Conservation (phyloP, 2,329 filamentous ascomycete species). For the Byssochlamys sp. region DNA sequence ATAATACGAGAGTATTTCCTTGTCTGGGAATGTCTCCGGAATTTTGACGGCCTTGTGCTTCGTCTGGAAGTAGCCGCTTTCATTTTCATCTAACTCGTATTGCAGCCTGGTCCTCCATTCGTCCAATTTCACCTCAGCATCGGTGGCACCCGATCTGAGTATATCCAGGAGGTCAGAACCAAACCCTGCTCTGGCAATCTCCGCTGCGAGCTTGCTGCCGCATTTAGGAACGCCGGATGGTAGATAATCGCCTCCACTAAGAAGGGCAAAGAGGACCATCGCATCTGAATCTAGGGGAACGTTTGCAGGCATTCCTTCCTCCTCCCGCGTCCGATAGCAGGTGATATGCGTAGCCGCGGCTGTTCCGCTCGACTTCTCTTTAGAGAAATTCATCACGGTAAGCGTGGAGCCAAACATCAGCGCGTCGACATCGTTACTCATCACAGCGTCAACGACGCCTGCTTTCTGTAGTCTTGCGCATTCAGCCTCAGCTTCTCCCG, state of each 20-base stretch:
- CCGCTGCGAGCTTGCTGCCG: slow-evolving; percentile 77
- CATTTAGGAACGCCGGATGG: slow-evolving; percentile 80
- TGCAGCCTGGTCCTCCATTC: slow-evolving; percentile 64
- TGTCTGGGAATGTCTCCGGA: slow-evolving; percentile 70
- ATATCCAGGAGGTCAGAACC: slow-evolving; percentile 57
- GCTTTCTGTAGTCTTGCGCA: slow-evolving; percentile 75
- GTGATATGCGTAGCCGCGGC: slow-evolving; percentile 70
- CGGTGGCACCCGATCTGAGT: slow-evolving; percentile 46
- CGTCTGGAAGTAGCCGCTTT: slow-evolving; percentile 67
- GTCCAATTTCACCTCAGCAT: slow-evolving; percentile 33
- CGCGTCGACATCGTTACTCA: slow-evolving; percentile 94
- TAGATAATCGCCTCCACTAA: slow-evolving; percentile 91
- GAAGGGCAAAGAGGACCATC: slow-evolving; percentile 86
- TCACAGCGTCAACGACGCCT: slow-evolving; percentile 80
- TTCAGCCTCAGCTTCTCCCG: slow-evolving; percentile 91
- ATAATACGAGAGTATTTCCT: slow-evolving; percentile 74
- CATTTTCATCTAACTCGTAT: slow-evolving; percentile 73
- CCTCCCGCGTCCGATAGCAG: slow-evolving; percentile 58
- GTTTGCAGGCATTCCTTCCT: slow-evolving; percentile 37
- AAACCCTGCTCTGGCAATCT: slow-evolving; percentile 81
- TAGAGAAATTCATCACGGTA: slow-evolving; percentile 73
- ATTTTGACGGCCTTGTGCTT: slow-evolving; percentile 66
- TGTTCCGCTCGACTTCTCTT: slow-evolving; percentile 56
- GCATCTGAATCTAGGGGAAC: slow-evolving; percentile 62
- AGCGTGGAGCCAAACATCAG: slow-evolving; percentile 87